Evolutionary conservation across 1,284 basidiomycete species (phyloP), one percentile per base, ranked within the genome.

Genomic region (Erythrobasidium hasegawianum): DNA sequence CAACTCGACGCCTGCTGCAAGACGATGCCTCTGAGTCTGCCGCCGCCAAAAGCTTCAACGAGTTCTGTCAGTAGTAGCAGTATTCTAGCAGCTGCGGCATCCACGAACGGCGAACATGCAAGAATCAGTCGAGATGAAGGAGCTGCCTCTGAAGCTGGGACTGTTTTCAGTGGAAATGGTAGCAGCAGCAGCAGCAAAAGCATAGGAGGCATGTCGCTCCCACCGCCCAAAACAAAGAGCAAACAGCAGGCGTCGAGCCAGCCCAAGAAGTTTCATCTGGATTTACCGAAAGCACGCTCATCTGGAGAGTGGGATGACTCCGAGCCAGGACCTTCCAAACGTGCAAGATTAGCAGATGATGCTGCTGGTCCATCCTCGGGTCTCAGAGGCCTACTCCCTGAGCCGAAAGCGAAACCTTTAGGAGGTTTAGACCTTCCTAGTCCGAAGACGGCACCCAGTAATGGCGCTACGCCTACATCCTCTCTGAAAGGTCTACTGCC

Each of bases 241-340:
- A 65, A 65, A 33, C 53, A 33, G 26, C 53, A 50, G 26, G 40
- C 62, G 1, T 4, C 56, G 62, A 58, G 43, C 11, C 62, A 65
- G 43, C 62, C 62, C 22, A 65, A 65, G 62, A 65, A 65, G 56
- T 65, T 65, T 38, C 55, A 57, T 1, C 56, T 65, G 16, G 62
- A 65, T 39, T 38, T 65, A 22, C 62, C 62, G 56, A 65, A 57
- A 53, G 18, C 62, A 29, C 41, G 62, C 20, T 24, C 45, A 26
- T 55, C 62, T 4, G 29, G 50, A 11, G 56, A 65, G 55, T n/a
- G 49, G 2, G 55, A 58, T 13, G 56, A 57, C 41, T 39, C n/a
- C n/a, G 16, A 33, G 11, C 33, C 4, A 33, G 62, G 45, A 43
- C 55, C 29, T 20, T 2, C 61, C n/a, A 64, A 57, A 53, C 41